Evolutionary conservation across 345 rosid species (phyloP).

Genomic region (Cardiospermum halicacabum): DNA sequence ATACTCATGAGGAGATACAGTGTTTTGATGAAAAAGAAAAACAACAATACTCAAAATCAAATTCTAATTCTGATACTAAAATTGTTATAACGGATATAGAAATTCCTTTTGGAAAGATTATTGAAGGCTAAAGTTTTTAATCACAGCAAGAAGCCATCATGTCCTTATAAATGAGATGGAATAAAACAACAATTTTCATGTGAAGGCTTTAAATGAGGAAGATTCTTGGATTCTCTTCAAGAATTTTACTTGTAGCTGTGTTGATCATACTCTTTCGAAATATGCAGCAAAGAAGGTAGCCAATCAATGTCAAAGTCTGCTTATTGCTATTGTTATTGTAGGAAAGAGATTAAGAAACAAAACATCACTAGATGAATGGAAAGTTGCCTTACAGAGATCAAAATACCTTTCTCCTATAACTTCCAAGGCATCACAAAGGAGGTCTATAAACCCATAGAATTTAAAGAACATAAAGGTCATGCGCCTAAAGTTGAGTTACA

Average conservation of each 20-base stretch:
- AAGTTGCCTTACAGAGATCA: slow-evolving; percentile 22
- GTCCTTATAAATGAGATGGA: slow-evolving; percentile 16
- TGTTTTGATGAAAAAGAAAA: too few relatives aligned
- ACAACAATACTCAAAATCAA: too few relatives aligned
- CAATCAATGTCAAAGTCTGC: slow-evolving; percentile 28
- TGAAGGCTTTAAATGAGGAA: not conserved
- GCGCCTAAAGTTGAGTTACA: slow-evolving; percentile 19
- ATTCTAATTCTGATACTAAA: too few relatives aligned
- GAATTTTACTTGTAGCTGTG: slow-evolving; percentile 7
- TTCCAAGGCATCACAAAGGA: not conserved
- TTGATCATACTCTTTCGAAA: not conserved
- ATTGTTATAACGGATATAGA: too few relatives aligned
- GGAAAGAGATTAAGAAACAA: slow-evolving; percentile 17
- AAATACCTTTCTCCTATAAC: too few relatives aligned
- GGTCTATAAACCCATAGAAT: slow-evolving; percentile 1
- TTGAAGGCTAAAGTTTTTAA: slow-evolving; percentile 19
- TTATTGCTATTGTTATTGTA: slow-evolving; percentile 13
- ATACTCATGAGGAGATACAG: too few relatives aligned
- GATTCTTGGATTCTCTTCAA: slow-evolving; percentile 31
- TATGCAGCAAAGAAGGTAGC: slow-evolving; percentile 14
- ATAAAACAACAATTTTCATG: too few relatives aligned
- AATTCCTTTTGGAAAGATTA: slow-evolving; percentile 20
- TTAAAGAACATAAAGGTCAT: not conserved
- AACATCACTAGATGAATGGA: slow-evolving; percentile 7
- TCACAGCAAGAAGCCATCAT: slow-evolving; percentile 19